Evolutionary conservation across 176 grass and related monocot species (phyloP), one percentile per base, ranked within the genome.

Genomic region (Tillandsia fasciculata): DNA sequence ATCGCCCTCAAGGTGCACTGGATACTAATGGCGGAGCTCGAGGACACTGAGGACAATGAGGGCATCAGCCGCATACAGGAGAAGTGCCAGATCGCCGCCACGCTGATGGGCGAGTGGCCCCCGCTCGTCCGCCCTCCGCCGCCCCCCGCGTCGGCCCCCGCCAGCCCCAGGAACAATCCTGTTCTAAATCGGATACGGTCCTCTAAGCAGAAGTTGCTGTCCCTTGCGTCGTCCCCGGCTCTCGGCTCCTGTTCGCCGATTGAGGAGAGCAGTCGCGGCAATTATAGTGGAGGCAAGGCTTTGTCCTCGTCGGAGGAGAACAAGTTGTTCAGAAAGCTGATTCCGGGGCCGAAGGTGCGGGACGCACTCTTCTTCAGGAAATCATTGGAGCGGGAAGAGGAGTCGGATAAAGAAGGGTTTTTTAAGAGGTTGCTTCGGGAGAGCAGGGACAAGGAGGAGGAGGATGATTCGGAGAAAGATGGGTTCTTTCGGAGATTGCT

Each of bases 1-100:
- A 99, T 99, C 17, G 89, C 94, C 3, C 84, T 99, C 68, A 99
- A 99, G 84, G 94, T 99, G 76, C 94, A 99, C 68, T 99, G 94
- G 94, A 75, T 93, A 28, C 80, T 99, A 0, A 83, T 88, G 9
- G 94, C 94, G 0, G 94, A 99, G 79, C 85, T 99, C 7, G 94
- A 99, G 84, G 94, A 91, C 2, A 78, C 85, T 1, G 89, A 85
- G 3, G 89, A 91, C 61, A 71, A 77, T n/a, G 89, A 91, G 49
- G 85, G 89, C 48, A 77, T 91, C 9, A 80, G 80, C 27, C 86
- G 77, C 75, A 76, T 91, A 77, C 89, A 99, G 83, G 94, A 99
- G 77, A 82, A 90, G 68, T 99, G 89, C 66, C 94, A 99, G 87
- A 80, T 71, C 3, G 94, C 94, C 0, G 89, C 89, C 1, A 99